phyloP scores from a whole-genome alignment of 2,329 filamentous ascomycete species.

The Fusarium pilosicola region DNA sequence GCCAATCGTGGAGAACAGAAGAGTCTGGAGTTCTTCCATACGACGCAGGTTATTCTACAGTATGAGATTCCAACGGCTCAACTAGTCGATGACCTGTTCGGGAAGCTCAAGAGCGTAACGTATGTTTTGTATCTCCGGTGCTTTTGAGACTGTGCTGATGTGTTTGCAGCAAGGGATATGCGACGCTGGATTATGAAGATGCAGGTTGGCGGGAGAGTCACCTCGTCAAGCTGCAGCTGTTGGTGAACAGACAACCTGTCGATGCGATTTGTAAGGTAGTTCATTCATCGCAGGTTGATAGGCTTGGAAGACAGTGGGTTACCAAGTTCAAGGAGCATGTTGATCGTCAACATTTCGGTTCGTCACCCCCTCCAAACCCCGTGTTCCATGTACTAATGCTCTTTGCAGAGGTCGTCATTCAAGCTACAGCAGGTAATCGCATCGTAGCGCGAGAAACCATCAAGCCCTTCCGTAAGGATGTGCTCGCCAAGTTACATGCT shows the following conservation, averaged over 20 bases:
- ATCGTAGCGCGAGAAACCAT: constrained; percentile 93
- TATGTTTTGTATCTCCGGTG: constrained; percentile 41
- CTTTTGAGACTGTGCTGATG: neutral
- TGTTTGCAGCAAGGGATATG: constrained; percentile 80
- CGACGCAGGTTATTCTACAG: constrained; percentile 92
- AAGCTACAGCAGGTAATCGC: constrained; percentile 83
- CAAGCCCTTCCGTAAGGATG: constrained; percentile 96
- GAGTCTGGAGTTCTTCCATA: constrained; percentile 89
- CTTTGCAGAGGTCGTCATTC: constrained; percentile 82
- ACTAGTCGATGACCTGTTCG: constrained; percentile 96
- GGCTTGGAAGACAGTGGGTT: constrained; percentile 88
- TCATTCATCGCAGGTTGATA: constrained; percentile 81
- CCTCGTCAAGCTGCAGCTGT: constrained; percentile 87
- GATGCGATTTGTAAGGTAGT: constrained; percentile 94
- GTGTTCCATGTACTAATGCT: neutral
- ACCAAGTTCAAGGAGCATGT: constrained; percentile 97
- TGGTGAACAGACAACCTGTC: constrained; percentile 93
- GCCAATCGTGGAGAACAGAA: constrained; percentile 87
- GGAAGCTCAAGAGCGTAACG: constrained; percentile 91
- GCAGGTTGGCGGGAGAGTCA: constrained; percentile 84
- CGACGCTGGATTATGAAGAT: constrained; percentile 96
- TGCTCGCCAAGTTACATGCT: constrained; percentile 91
- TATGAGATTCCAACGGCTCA: constrained; percentile 90
- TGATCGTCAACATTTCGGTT: constrained; percentile 89
- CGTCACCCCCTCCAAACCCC: constrained; percentile 12